Conservation (phyloP, 2,329 filamentous ascomycete species). For the Gnomoniopsis sp. region DNA sequence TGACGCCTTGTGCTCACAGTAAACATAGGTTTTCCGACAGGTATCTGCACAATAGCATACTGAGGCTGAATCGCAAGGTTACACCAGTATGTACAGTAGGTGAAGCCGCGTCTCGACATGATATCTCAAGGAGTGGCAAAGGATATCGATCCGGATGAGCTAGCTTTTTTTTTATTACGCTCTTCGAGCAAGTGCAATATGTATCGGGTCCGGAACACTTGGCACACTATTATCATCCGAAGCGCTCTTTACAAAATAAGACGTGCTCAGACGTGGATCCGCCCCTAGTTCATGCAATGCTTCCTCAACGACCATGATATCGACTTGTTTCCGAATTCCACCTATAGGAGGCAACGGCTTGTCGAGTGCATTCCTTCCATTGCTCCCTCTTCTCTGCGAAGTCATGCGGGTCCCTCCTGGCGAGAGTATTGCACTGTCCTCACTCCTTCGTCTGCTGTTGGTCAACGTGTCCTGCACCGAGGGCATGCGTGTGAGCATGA, state of each 20-base stretch:
- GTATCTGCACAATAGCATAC: no score
- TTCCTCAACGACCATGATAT: constrained; percentile 12
- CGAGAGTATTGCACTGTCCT: background rate
- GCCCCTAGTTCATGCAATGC: background rate
- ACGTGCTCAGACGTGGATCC: background rate
- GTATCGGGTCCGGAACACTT: background rate
- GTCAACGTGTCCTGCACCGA: background rate
- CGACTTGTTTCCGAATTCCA: constrained; percentile 6
- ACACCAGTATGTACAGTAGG: background rate
- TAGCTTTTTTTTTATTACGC: background rate
- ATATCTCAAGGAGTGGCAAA: no score
- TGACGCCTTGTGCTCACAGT: no score
- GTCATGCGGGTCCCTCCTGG: background rate
- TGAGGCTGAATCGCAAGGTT: no score
- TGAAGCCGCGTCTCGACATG: background rate
- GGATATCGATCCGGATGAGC: no score
- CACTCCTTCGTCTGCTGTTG: background rate
- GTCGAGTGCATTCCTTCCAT: background rate
- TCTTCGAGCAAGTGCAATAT: background rate
- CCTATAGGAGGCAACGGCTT: background rate
- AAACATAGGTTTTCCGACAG: no score
- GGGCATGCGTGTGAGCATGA: background rate
- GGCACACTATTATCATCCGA: background rate
- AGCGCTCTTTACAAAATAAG: background rate
- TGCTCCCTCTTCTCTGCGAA: background rate